Conservation (phyloP, 306 rosid genomes). For the Fragaria iinumae region DNA sequence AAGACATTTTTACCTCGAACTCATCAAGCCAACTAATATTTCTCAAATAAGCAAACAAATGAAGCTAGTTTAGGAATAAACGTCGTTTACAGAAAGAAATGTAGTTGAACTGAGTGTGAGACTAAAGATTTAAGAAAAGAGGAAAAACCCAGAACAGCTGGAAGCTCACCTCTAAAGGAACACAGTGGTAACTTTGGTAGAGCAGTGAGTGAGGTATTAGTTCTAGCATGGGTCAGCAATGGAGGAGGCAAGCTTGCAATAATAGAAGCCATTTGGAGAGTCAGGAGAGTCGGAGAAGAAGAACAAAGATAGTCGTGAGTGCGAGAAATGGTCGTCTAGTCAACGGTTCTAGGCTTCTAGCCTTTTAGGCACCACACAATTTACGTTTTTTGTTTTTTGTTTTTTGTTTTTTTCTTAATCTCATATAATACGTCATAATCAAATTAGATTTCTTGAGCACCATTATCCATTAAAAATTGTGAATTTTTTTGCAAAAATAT, state of each 20-base stretch:
- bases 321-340: neutral
- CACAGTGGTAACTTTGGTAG: conserved; percentile 36
- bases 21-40: neutral
- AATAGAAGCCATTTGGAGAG: conserved; percentile 52
- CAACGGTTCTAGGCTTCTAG: neutral
- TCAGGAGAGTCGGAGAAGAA: neutral
- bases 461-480: neutral
- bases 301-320: neutral
- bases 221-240: conserved; percentile 38
- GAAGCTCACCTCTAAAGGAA: conserved; percentile 32
- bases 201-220: conserved; percentile 30
- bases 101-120: neutral
- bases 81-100: neutral
- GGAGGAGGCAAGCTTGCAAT: conserved; percentile 56
- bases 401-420: neutral
- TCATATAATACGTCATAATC: neutral
- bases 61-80: neutral
- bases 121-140: neutral
- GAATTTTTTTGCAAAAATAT: no score
- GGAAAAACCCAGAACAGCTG: conserved; percentile 4
- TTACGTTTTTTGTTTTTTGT: neutral
- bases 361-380: neutral
- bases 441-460: neutral
- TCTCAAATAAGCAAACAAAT: neutral
- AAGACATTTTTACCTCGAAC: neutral